Base-by-base conservation (phyloP, 495 filamentous ascomycete genomes). In the Daldinia grandis region DNA sequence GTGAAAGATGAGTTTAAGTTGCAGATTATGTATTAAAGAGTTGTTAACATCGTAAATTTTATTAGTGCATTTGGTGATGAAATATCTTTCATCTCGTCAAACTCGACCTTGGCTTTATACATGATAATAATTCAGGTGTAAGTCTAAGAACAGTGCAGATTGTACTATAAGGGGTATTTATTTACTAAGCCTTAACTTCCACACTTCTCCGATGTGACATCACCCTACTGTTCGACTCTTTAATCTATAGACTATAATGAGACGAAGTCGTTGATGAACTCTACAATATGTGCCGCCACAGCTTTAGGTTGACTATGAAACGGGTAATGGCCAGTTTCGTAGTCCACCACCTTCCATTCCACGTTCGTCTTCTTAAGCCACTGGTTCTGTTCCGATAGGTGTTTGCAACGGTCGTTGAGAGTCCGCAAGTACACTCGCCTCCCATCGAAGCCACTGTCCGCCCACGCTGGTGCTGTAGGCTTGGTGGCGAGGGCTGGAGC, bases 271-370 rank as follows among this genome's bases (percentile, higher is more conserved):
- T 47, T 47, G 42, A 47, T 14, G 42, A 5, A 21, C 50, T 63
- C 38, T 33, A 37, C 33, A 17, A 63, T 44, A 28, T 31, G 35
- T 25, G 35, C 17, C 17, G 49, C 49, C 12, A 55, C 17, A 17
- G 27, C 14, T 37, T 63, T 31, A 6, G 60, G 60, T 28, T 63
- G 60, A 24, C 49, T 63, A 7, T 44, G 21, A 17, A 63, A 63
- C 31, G 60, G 60, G 24, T 55, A 42, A 17, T 63, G 60, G 5
- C 60, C 60, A 15, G 47, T 54, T 9, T 63, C 25, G 17, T 55
- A 55, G 33, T 63, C 49, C 7, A 63, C 25, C 15, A 63, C 35
- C 12, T 63, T 25, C 60, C 60, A 63, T 30, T 55, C 42, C 17
- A 47, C 42, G 4, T 47, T 5, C 9, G 42, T 47, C 42, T 24